Conservation (phyloP, 192 early-diverging fungal genomes). For the Umbelopsis ramanniana region DNA sequence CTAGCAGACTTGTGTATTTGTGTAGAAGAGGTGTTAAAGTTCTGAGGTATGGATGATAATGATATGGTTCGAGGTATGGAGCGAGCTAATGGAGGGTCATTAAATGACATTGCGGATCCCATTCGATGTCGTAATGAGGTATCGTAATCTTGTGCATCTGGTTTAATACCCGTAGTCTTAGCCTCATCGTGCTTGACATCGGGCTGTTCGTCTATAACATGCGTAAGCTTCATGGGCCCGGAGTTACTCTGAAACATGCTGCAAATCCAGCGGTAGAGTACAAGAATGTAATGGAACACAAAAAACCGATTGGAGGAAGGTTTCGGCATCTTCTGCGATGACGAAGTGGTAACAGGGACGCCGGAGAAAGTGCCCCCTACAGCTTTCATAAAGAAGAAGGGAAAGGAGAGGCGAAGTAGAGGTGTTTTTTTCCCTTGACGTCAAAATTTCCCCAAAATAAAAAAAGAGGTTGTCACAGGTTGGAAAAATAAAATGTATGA, state of each 20-base stretch:
- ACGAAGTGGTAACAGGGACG: constrained; percentile 14
- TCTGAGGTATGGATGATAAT: constrained; percentile 11
- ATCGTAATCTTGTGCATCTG: constrained; percentile 3
- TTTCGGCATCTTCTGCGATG: constrained; percentile 21
- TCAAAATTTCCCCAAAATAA: constrained; percentile 13
- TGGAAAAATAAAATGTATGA: neutral
- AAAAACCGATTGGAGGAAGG: constrained; percentile 20
- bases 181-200: constrained; percentile 13
- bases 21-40: neutral
- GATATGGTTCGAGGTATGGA: constrained; percentile 23
- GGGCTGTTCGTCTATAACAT: constrained; percentile 16
- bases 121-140: constrained; percentile 6
- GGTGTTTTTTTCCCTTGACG: constrained; percentile 8
- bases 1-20: constrained; percentile 12
- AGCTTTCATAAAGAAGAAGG: constrained; percentile 21
- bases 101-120: neutral
- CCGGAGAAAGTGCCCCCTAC: constrained; percentile 18
- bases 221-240: constrained; percentile 13
- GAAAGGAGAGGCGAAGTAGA: constrained; percentile 3
- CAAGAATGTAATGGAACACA: constrained; percentile 11
- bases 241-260: constrained; percentile 19
- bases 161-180: neutral
- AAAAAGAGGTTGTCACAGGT: constrained; percentile 19
- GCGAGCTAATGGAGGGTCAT: neutral
- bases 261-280: constrained; percentile 24